Percentiles rank a stretch among this genome's conserved stretches.
Evolutionary conservation across 441 rosid species (phyloP).

Genomic region (Viola pubescens): DNA sequence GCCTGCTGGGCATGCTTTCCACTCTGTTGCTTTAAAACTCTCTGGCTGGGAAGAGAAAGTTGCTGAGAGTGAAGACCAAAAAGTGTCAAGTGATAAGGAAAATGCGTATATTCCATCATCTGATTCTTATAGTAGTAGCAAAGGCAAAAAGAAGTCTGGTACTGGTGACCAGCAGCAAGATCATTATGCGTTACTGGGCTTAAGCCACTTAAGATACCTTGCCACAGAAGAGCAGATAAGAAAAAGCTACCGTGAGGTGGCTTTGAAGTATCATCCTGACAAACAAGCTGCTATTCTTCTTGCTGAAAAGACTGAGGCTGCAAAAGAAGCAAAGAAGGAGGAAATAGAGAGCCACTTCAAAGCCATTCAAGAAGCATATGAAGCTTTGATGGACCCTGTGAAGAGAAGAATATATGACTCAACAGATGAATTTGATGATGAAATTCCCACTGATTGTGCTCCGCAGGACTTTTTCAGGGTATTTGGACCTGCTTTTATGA

Average conservation of each 20-base stretch:
- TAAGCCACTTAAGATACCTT: constrained; percentile 85
- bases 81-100: constrained; percentile 48
- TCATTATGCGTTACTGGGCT: constrained; percentile 84
- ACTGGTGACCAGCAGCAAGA: constrained; percentile 67
- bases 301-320: constrained; percentile 84
- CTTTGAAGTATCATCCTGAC: constrained; percentile 88
- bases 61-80: constrained; percentile 40
- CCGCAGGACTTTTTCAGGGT: constrained; percentile 93
- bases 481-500: constrained; percentile 90
- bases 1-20: constrained; percentile 92
- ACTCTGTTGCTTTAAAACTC: constrained; percentile 73
- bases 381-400: constrained; percentile 77
- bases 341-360: constrained; percentile 85
- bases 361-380: constrained; percentile 89
- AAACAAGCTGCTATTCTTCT: constrained; percentile 88
- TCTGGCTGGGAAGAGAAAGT: constrained; percentile 54
- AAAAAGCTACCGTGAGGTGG: constrained; percentile 87
- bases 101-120: constrained; percentile 47
- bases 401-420: constrained; percentile 91
- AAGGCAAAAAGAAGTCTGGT: constrained; percentile 78
- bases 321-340: constrained; percentile 81
- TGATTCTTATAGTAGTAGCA: constrained; percentile 59
- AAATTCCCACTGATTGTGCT: constrained; percentile 75
- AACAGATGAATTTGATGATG: constrained; percentile 94
- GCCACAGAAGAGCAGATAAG: constrained; percentile 95